phyloP scores from a whole-genome alignment of 176 grass and related monocot species.

The Juncus effusus region DNA sequence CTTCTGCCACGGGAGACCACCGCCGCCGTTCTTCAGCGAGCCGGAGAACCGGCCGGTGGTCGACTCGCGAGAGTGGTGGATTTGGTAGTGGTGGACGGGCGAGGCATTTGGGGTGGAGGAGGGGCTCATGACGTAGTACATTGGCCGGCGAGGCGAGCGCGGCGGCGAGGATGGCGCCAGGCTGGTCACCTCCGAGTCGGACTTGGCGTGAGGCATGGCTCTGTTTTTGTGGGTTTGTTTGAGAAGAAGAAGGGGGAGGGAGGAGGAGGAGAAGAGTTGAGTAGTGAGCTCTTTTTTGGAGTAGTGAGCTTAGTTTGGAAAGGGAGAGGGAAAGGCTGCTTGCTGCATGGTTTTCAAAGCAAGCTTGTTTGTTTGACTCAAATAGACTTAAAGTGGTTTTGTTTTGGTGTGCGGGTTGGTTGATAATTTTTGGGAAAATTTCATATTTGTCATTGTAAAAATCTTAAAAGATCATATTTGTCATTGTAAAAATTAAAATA shows the following conservation, averaged over 20 bases:
- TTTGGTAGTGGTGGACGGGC: slow-evolving; percentile 59
- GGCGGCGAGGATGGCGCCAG: slow-evolving; percentile 84
- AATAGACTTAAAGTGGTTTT: no score
- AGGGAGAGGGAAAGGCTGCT: neutral
- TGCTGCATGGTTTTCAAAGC: neutral
- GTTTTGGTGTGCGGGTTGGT: no score
- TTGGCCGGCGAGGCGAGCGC: slow-evolving; percentile 59
- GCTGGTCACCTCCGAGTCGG: slow-evolving; percentile 92
- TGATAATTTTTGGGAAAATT: no score
- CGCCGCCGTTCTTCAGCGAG: slow-evolving; percentile 38
- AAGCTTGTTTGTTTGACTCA: neutral
- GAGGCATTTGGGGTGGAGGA: slow-evolving; percentile 66
- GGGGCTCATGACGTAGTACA: slow-evolving; percentile 94
- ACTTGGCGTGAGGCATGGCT: slow-evolving; percentile 73
- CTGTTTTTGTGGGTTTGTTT: neutral
- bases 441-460: no score
- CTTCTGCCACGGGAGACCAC: slow-evolving; percentile 39
- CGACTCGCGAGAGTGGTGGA: slow-evolving; percentile 91
- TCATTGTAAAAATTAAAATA: no score
- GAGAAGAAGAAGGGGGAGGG: neutral
- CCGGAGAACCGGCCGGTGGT: slow-evolving; percentile 71
- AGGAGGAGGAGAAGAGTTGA: neutral
- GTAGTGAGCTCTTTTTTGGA: neutral
- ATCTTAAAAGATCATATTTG: no score
- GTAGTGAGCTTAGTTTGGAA: neutral